These are phyloP conservation scores for Carex scoparia DNA, from an alignment of 176 grass and related monocot species.

Conservation along the genomic window DNA sequence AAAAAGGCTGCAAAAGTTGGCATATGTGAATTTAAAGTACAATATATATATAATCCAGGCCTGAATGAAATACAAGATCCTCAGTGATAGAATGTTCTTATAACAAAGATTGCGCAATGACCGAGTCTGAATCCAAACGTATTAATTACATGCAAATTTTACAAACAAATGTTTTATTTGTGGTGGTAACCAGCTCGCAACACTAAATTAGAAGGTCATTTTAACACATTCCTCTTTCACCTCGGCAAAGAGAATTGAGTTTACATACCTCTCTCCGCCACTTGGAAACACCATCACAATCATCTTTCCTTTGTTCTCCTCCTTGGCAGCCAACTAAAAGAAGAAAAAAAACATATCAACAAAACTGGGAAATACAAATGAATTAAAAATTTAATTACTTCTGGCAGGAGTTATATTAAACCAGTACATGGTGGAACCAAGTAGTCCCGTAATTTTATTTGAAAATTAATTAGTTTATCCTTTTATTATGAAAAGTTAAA, in stretches of 20 bases:
- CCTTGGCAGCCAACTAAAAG: constrained; percentile 41
- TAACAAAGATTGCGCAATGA: background rate
- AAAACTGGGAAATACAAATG: background rate
- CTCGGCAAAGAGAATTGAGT: constrained; percentile 48
- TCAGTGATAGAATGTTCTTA: background rate
- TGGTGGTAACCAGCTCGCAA: background rate
- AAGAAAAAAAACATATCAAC: background rate
- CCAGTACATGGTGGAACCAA: background rate
- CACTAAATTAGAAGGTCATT: constrained; percentile 46
- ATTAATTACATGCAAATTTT: background rate
- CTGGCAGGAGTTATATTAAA: background rate
- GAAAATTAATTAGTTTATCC: background rate
- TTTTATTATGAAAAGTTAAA: background rate
- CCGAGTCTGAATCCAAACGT: background rate
- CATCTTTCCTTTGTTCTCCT: constrained; percentile 60
- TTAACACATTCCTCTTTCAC: constrained; percentile 56
- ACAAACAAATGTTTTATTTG: background rate
- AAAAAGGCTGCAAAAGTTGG: background rate
- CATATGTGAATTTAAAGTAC: background rate
- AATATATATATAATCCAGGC: background rate
- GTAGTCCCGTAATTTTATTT: background rate
- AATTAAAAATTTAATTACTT: background rate
- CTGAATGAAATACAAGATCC: background rate
- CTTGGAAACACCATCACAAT: constrained; percentile 67
- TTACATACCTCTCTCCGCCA: constrained; percentile 55